Conservation (phyloP, 805 yeast genomes). For the Starmerella bombicola region DNA sequence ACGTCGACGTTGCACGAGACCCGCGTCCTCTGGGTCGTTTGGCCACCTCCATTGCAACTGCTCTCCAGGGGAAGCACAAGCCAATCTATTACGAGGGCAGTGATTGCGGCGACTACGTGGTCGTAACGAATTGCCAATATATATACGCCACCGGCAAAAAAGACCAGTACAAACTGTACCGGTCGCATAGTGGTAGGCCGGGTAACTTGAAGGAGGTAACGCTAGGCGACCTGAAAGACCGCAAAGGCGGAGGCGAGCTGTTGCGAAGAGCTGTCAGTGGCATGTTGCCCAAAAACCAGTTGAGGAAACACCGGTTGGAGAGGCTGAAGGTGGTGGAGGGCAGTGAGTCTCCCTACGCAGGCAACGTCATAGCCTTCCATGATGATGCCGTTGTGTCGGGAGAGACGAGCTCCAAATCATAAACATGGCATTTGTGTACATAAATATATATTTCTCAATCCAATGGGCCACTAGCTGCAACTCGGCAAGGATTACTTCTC, state of each 20-base stretch:
- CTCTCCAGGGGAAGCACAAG: conserved; percentile 93
- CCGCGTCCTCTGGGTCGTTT: conserved; percentile 79
- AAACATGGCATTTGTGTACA: background rate
- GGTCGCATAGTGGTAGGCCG: conserved; percentile 82
- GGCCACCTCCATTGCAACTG: conserved; percentile 76
- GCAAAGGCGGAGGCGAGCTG: conserved; percentile 81
- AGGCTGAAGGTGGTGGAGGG: conserved; percentile 83
- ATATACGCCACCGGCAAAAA: conserved; percentile 79
- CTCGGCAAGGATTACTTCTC: no score
- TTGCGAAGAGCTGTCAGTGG: conserved; percentile 81
- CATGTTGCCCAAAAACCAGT: conserved; percentile 88
- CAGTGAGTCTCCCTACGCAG: conserved; percentile 71
- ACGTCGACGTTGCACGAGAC: conserved; percentile 79
- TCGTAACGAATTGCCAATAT: conserved; percentile 80
- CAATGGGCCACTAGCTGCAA: no score
- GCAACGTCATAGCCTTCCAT: conserved; percentile 73
- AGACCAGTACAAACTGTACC: conserved; percentile 64
- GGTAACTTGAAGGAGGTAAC: conserved; percentile 77
- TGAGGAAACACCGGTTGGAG: conserved; percentile 64
- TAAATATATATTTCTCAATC: background rate
- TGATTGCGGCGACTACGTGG: conserved; percentile 95
- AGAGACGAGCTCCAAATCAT: background rate
- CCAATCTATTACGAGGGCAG: conserved; percentile 63
- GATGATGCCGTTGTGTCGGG: conserved; percentile 38
- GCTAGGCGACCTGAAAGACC: conserved; percentile 60